Evolutionary conservation across 176 grass and related monocot genomes (phyloP), one percentile per base, ranked within the genome.

Genomic region (Microstegium vimineum): DNA sequence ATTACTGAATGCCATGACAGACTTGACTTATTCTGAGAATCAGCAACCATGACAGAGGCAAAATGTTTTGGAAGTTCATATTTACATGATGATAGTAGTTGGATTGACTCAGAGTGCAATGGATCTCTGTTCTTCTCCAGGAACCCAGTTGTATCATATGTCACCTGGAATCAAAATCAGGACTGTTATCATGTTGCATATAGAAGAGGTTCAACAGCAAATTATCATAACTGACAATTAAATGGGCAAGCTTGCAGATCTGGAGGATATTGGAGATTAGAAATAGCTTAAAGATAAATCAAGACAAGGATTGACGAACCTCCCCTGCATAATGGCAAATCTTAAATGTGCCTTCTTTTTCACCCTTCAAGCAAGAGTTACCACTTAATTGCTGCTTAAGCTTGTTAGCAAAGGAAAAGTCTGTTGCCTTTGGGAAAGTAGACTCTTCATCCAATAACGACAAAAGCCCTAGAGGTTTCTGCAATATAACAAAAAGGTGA

Each of bases 381-480:
- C 82, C 85, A 83, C 16, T 76, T 82, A 98, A 84, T 17, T 98
- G 92, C 66, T 91, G 90, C 76, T 86, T 94, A 77, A 98, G 88
- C 73, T 94, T 98, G 81, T 91, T 82, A 73, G 84, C 86, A 84
- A 98, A 95, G 72, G 92, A 93, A 64, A 94, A 27, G 71, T 98
- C 92, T 60, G 95, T 90, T 41, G 92, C 90, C 54, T 91, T 94
- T 73, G 92, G 95, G 81, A 94, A 93, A 71, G 79, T 94, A 66
- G 95, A 98, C 68, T 94, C 95, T 90, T 94, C 95, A 86, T 98
- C 92, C 86, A 98, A 74, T 57, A 98, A 84, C 66, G 95, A 93
- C 37, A 98, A 70, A 36, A 98, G 75, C 33, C 95, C 95, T 73
- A 98, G 70, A 85, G 90, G 92, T 86, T 91, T 94, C 95, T 98